Base-by-base conservation (phyloP, 2,329 filamentous ascomycete genomes). In the Aspergillus fructus region DNA sequence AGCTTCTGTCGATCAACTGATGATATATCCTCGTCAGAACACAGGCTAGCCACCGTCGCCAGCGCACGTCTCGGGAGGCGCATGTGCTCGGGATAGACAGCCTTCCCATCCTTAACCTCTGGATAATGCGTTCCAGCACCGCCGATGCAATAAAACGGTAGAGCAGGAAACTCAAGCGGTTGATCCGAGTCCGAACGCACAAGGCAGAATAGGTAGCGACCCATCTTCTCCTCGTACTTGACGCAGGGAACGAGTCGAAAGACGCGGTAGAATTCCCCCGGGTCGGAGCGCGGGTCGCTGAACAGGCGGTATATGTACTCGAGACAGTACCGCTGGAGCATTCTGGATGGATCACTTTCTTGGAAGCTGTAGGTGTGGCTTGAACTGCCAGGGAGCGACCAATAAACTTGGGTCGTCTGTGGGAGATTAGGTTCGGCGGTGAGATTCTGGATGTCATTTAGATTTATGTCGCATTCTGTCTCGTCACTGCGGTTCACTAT, bases 161-260 rank as follows among this genome's bases (percentile, higher is more conserved):
- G 79, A 3, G 78, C 75, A 78, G 82, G 87, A 53, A 83, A 75
- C 55, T 85, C 81, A 2, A 92, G 74, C 0, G 81, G 75, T n/a
- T 83, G 81, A 59, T 69, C 63, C 2, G 71, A 65, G 8, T 68
- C 68, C 5, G 74, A 70, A 7, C 68, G 67, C 6, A 84, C 66
- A 5, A 78, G 63, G 4, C 63, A 50, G 19, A 62, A 59, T 55
- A 83, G 76, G 2, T 71, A 70, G 7, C 66, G 64, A 19, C 76
- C 61, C 21, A 81, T 69, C 43, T 75, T 68, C 0, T 77, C 71
- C 15, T 70, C 64, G 23, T 71, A 73, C 21, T 71, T 81, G 59
- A 87, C 87, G 24, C 86, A 80, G 17, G 89, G 75, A n/a, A 85
- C 86, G 56, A 91, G 88, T 37, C 85, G 87, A 69, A 92, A 93